Evolutionary conservation across 352 stramenopile species (phyloP).

Genomic region (Phytopythium cucurbitacearum): DNA sequence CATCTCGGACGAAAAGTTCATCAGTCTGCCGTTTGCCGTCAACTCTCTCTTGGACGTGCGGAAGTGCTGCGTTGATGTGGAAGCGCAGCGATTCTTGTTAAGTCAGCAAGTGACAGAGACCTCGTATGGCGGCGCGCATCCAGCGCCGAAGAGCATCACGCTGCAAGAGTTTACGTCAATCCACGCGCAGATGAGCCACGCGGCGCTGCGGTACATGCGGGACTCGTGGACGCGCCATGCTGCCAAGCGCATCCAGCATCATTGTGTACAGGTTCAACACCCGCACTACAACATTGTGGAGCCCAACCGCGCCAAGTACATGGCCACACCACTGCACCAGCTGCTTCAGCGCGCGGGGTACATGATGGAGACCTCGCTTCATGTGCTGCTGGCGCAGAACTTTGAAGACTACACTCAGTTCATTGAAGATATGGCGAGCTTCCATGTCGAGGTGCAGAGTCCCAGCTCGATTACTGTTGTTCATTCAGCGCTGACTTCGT

Average conservation of each 20-base stretch:
- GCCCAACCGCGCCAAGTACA: constrained; percentile 65
- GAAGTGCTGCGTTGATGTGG: constrained; percentile 60
- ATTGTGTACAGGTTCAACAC: constrained; percentile 50
- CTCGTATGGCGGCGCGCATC: constrained; percentile 12
- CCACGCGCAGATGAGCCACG: constrained; percentile 68
- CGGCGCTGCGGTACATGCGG: constrained; percentile 66
- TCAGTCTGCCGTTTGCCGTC: constrained; percentile 69
- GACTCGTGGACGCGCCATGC: constrained; percentile 72
- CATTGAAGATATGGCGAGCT: constrained; percentile 65
- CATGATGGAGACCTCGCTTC: constrained; percentile 75
- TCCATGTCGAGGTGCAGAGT: constrained; percentile 44
- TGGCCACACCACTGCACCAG: constrained; percentile 39
- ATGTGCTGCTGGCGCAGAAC: constrained; percentile 54
- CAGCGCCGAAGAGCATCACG: constrained; percentile 55
- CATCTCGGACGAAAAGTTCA: constrained; percentile 54
- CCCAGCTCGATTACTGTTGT: constrained; percentile 39
- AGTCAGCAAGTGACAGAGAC: constrained; percentile 65
- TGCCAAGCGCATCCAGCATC: constrained; percentile 68
- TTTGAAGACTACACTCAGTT: constrained; percentile 65
- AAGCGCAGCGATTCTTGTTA: constrained; percentile 55
- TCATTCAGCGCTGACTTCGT: neutral
- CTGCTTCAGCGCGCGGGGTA: constrained; percentile 82
- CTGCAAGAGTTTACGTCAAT: constrained; percentile 65
- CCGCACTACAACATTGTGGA: constrained; percentile 60
- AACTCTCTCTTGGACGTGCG: constrained; percentile 72